Percentiles rank a stretch among this genome's conserved stretches.
phyloP scores from a whole-genome alignment of 2,329 filamentous ascomycete species.

The Fusarium papillatum region DNA sequence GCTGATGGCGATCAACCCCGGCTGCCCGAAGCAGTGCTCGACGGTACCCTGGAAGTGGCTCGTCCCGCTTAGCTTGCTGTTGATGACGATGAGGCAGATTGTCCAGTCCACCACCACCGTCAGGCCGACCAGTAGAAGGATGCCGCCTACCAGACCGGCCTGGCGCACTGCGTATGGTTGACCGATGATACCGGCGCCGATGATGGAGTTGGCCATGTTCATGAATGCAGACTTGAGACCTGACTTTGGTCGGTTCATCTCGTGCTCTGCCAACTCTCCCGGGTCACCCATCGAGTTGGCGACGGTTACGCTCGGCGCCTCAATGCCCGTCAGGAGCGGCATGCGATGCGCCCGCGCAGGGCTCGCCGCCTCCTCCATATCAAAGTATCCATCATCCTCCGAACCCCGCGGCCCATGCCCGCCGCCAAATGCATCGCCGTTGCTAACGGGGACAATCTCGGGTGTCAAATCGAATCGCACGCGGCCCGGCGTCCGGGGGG shows the following conservation, averaged over 20 bases:
- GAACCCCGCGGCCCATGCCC: slow-evolving; percentile 32
- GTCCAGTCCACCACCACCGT: slow-evolving; percentile 97
- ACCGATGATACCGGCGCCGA: slow-evolving; percentile 81
- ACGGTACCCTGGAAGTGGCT: slow-evolving; percentile 97
- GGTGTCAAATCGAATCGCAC: slow-evolving; percentile 79
- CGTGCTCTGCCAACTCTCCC: slow-evolving; percentile 63
- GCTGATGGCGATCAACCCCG: slow-evolving; percentile 88
- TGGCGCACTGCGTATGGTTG: slow-evolving; percentile 98
- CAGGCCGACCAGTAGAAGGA: slow-evolving; percentile 81
- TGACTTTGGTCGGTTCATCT: slow-evolving; percentile 81
- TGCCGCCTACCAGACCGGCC: slow-evolving; percentile 86
- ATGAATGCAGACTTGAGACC: slow-evolving; percentile 92
- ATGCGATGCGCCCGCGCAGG: slow-evolving; percentile 67
- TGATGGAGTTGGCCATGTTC: slow-evolving; percentile 99
- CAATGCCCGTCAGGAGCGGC: slow-evolving; percentile 85
- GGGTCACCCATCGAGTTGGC: slow-evolving; percentile 64
- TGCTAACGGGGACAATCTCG: slow-evolving; percentile 53
- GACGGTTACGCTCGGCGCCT: slow-evolving; percentile 82
- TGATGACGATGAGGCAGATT: slow-evolving; percentile 95
- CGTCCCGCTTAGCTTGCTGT: slow-evolving; percentile 95
- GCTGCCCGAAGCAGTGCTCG: slow-evolving; percentile 92
- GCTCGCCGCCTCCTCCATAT: slow-evolving; percentile 58
- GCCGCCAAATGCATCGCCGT: slow-evolving; percentile 33
- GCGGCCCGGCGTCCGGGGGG: slow-evolving; percentile 69
- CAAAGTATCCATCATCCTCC: slow-evolving; percentile 61